These are phyloP conservation scores for Cryptococcus sp. DNA, from an alignment of 1,284 basidiomycete genomes.

Conservation along the genomic window DNA sequence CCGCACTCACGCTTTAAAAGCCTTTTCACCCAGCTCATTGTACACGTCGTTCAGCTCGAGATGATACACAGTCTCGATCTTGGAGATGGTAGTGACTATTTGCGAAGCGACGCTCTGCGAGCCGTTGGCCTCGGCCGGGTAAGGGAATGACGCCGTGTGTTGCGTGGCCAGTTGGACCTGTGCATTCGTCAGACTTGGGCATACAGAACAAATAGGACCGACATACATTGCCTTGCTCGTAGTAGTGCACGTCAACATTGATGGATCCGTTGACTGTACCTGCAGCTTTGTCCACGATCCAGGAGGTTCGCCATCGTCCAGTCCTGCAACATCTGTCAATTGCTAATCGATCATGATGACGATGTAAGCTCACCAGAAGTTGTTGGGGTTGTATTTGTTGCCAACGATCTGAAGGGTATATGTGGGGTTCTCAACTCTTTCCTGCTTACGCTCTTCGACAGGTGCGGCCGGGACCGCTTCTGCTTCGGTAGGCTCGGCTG, in stretches of 20 bases:
- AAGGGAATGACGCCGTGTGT: conserved; percentile 65
- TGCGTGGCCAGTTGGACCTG: conserved; percentile 85
- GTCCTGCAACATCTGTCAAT: conserved; percentile 62
- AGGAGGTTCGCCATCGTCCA: conserved; percentile 77
- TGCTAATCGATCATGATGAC: not conserved
- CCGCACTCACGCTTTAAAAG: conserved; percentile 66
- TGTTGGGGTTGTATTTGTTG: conserved; percentile 88
- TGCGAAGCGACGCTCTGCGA: conserved; percentile 61
- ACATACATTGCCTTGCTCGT: conserved; percentile 88
- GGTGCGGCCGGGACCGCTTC: not conserved
- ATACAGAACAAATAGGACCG: not conserved
- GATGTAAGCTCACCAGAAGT: conserved; percentile 71
- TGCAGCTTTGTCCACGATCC: conserved; percentile 53
- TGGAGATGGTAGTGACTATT: conserved; percentile 69
- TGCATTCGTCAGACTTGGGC: not conserved
- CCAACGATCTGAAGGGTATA: conserved; percentile 82
- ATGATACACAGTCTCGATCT: conserved; percentile 81
- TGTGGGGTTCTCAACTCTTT: conserved; percentile 47
- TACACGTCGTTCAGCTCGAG: conserved; percentile 75
- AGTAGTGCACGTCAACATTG: conserved; percentile 86
- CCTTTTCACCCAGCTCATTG: conserved; percentile 82
- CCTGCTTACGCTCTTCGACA: conserved; percentile 25
- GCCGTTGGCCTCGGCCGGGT: conserved; percentile 63
- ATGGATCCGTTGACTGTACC: conserved; percentile 60
- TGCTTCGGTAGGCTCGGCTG: not conserved